Conservation (phyloP, 108 stramenopile species). For the Craspedostauros australis region DNA sequence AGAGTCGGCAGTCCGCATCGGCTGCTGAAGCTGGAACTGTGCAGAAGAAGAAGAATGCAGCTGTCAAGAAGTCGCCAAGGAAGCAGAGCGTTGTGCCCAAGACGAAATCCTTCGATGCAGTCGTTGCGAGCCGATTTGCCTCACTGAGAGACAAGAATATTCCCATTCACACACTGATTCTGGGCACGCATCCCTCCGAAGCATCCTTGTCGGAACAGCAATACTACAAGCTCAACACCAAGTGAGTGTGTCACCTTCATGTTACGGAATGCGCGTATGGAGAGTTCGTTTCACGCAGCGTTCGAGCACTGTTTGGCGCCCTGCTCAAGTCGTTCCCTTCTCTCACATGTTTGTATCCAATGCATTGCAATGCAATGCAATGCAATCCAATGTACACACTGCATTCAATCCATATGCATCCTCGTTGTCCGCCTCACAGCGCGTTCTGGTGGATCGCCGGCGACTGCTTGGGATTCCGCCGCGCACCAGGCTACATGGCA, state of each 20-base stretch:
- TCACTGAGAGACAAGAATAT: not conserved
- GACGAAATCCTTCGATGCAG: conserved; percentile 10
- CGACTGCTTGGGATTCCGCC: conserved; percentile 68
- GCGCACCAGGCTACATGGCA: conserved; percentile 37
- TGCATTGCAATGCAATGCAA: not conserved
- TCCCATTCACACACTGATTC: conserved; percentile 64
- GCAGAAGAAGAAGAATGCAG: too few relatives aligned
- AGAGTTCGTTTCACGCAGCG: too few relatives aligned
- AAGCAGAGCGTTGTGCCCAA: too few relatives aligned
- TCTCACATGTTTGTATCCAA: not conserved
- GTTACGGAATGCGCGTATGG: not conserved
- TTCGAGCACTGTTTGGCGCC: not conserved
- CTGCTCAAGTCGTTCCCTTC: not conserved
- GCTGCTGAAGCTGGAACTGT: too few relatives aligned
- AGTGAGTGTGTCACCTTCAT: conserved; percentile 12
- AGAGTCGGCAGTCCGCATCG: too few relatives aligned
- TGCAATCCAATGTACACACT: not conserved
- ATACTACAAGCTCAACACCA: conserved; percentile 59
- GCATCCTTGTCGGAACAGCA: conserved; percentile 41
- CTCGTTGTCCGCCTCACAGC: conserved; percentile 1
- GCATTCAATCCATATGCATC: not conserved
- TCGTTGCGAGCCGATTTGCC: conserved; percentile 1
- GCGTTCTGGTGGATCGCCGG: conserved; percentile 89
- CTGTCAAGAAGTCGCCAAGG: too few relatives aligned
- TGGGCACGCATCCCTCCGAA: conserved; percentile 69